Conservation (phyloP, 176 grass and related monocot genomes). For the Avena insularis region DNA sequence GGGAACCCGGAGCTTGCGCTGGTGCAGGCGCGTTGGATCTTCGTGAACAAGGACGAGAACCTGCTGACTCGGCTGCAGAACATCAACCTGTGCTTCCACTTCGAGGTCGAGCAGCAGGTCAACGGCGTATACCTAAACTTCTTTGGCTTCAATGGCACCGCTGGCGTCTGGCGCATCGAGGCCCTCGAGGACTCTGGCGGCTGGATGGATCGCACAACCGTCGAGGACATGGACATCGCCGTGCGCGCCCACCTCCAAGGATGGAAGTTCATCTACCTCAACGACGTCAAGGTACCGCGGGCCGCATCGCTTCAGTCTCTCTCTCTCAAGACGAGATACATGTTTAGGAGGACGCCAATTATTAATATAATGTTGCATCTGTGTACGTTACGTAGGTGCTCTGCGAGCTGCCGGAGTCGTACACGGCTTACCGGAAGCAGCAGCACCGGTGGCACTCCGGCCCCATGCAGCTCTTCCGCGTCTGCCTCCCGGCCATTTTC, state of each 20-base stretch:
- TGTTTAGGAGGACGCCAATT: neutral
- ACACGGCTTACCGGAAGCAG: constrained; percentile 90
- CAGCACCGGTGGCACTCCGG: constrained; percentile 99
- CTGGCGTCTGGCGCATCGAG: constrained; percentile 96
- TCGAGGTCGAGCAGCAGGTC: constrained; percentile 99
- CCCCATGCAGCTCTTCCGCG: constrained; percentile 95
- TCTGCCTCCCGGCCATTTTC: constrained; percentile 84
- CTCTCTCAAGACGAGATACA: too few relatives aligned
- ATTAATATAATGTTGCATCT: neutral
- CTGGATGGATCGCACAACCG: constrained; percentile 97
- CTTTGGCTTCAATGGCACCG: constrained; percentile 98
- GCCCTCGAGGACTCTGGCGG: constrained; percentile 92
- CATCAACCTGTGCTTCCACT: constrained; percentile 99
- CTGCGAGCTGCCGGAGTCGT: constrained; percentile 93
- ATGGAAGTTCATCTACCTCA: constrained; percentile 98
- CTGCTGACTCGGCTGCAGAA: constrained; percentile 94
- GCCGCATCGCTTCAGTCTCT: neutral
- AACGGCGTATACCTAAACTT: constrained; percentile 94
- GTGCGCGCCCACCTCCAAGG: constrained; percentile 88
- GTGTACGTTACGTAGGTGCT: constrained; percentile 58
- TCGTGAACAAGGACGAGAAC: constrained; percentile 98
- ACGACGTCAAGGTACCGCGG: constrained; percentile 72
- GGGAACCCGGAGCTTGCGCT: constrained; percentile 80
- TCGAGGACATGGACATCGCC: constrained; percentile 99
- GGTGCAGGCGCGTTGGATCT: constrained; percentile 93